These are phyloP conservation scores for Amoebophrya sp. DNA, from an alignment of 169 alveolate genomes.

Conservation along the genomic window DNA sequence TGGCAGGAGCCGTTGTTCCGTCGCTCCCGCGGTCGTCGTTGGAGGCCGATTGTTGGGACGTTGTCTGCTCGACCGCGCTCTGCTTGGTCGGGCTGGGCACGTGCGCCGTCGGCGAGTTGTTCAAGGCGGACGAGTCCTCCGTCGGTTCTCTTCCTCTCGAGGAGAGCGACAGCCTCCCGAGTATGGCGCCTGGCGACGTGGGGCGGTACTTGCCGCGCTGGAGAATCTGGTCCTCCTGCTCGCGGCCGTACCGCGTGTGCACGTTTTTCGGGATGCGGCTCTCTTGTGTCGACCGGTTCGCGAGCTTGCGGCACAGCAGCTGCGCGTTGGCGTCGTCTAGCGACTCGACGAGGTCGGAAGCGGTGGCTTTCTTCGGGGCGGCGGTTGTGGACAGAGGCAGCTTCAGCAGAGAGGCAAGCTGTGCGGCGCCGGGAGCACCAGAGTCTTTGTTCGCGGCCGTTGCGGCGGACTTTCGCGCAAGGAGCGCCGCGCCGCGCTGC, in stretches of 20 bases:
- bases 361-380: neutral
- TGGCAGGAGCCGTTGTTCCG: too few relatives aligned
- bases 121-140: too few relatives aligned
- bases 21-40: too few relatives aligned
- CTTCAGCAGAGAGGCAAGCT: neutral
- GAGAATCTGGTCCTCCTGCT: neutral
- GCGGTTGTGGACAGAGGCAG: neutral
- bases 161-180: too few relatives aligned
- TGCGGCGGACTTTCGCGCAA: too few relatives aligned
- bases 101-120: too few relatives aligned
- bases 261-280: neutral
- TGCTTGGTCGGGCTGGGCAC: too few relatives aligned
- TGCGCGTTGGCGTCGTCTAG: neutral
- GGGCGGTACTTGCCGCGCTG: neutral
- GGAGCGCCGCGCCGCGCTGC: too few relatives aligned
- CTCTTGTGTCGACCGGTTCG: neutral
- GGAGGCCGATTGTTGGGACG: too few relatives aligned
- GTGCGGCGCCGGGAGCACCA: neutral
- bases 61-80: too few relatives aligned
- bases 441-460: neutral
- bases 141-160: too few relatives aligned
- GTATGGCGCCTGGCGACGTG: too few relatives aligned
- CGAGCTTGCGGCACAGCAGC: neutral
- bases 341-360: neutral
- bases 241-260: neutral